Percentiles rank a stretch among this genome's conserved stretches.
phyloP scores from a whole-genome alignment of 2,329 filamentous ascomycete genomes.

The Hymenoscyphus fraxineus region DNA sequence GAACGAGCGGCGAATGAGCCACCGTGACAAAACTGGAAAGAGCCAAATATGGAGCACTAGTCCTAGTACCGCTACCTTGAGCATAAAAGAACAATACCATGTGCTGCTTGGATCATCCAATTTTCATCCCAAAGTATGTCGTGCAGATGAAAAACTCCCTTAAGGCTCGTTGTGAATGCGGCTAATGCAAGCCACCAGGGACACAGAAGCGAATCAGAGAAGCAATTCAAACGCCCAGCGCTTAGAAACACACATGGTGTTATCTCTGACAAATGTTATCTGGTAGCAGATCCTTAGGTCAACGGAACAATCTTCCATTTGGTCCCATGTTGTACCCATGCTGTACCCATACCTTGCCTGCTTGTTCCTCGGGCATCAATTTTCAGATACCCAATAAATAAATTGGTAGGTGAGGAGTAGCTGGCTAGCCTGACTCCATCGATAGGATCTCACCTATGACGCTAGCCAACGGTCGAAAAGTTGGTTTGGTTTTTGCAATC shows the following conservation, averaged over 20 bases:
- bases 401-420: neutral
- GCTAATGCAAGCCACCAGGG: neutral
- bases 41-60: neutral
- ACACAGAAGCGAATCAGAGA: neutral
- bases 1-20: neutral
- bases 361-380: neutral
- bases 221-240: neutral
- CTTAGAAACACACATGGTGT: neutral
- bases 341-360: neutral
- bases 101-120: neutral
- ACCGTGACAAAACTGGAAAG: neutral
- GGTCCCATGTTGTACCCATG: neutral
- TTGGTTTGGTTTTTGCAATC: neutral
- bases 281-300: neutral
- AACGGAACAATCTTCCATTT: neutral
- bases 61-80: neutral
- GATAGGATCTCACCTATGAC: neutral
- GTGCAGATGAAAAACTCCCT: neutral
- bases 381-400: neutral
- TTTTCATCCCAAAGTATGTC: neutral
- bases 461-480: neutral
- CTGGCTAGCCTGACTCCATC: neutral
- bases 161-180: neutral
- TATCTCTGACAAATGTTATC: neutral
- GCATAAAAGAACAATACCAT: neutral